Conservation (phyloP, 768 basidiomycete species). For the Suillus ampliporus region DNA sequence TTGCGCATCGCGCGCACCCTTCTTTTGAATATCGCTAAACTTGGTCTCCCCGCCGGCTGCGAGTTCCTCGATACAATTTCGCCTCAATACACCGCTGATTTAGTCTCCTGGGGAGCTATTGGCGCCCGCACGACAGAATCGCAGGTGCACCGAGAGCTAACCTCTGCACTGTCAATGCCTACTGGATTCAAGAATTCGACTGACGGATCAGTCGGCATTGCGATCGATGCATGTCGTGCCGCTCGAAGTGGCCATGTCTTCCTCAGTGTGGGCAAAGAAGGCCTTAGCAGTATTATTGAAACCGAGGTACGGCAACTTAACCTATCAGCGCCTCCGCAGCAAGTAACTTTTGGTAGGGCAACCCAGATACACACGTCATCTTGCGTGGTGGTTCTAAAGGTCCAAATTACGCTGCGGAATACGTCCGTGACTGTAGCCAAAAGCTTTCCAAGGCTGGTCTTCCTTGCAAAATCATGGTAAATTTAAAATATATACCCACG, state of each 20-base stretch:
- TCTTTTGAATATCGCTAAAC: slow-evolving; percentile 85
- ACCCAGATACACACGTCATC: slow-evolving; percentile 92
- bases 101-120: slow-evolving; percentile 95
- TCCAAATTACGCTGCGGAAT: slow-evolving; percentile 85
- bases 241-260: slow-evolving; percentile 93
- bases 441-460: slow-evolving; percentile 83
- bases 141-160: slow-evolving; percentile 90
- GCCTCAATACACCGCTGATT: slow-evolving; percentile 92
- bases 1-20: slow-evolving; percentile 86
- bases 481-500: slow-evolving; percentile 17
- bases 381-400: slow-evolving; percentile 89
- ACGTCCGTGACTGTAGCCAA: slow-evolving; percentile 74
- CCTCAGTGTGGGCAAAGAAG: slow-evolving; percentile 96
- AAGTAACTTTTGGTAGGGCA: slow-evolving; percentile 58
- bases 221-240: slow-evolving; percentile 94
- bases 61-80: slow-evolving; percentile 87
- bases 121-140: slow-evolving; percentile 93
- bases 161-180: slow-evolving; percentile 89
- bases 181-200: slow-evolving; percentile 99
- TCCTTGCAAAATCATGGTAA: slow-evolving; percentile 85
- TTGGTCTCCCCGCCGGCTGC: slow-evolving; percentile 95
- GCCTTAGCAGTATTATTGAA: slow-evolving; percentile 92
- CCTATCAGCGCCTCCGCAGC: background rate
- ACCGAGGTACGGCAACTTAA: slow-evolving; percentile 65
- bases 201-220: slow-evolving; percentile 90